Conservation (phyloP, 345 rosid genomes). For the Moricandia arvensis region DNA sequence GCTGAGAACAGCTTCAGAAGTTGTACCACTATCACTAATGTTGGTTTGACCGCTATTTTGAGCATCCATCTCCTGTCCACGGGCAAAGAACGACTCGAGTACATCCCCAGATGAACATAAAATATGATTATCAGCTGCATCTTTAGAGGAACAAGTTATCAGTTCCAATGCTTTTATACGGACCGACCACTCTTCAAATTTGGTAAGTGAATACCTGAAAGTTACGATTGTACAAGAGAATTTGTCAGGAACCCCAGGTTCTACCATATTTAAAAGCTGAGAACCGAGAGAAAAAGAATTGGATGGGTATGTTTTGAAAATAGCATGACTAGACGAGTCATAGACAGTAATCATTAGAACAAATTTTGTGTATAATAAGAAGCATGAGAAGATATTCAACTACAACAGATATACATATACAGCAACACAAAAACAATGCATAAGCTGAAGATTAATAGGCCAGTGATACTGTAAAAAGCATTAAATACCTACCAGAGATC, state of each 20-base stretch:
- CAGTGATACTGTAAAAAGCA: neutral
- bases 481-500: slow-evolving; percentile 55
- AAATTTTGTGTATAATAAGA: slow-evolving; percentile 14
- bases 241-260: slow-evolving; percentile 24
- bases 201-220: slow-evolving; percentile 57
- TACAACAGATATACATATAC: slow-evolving; percentile 12
- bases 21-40: slow-evolving; percentile 22
- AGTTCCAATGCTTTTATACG: slow-evolving; percentile 52
- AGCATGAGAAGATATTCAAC: slow-evolving; percentile 13
- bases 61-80: slow-evolving; percentile 38
- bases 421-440: slow-evolving; percentile 5
- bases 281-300: neutral
- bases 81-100: slow-evolving; percentile 33
- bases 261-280: neutral
- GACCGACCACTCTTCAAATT: slow-evolving; percentile 51
- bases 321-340: slow-evolving; percentile 8
- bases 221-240: slow-evolving; percentile 18
- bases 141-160: slow-evolving; percentile 40
- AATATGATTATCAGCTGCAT: slow-evolving; percentile 41
- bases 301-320: slow-evolving; percentile 12
- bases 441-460: slow-evolving; percentile 2
- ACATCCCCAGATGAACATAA: slow-evolving; percentile 55
- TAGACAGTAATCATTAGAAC: neutral
- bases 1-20: slow-evolving; percentile 47
- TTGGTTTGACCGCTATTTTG: slow-evolving; percentile 28